Evolutionary conservation across 768 basidiomycete species (phyloP), one percentile per base, ranked within the genome.

Genomic region (Amanita pallidorosea): DNA sequence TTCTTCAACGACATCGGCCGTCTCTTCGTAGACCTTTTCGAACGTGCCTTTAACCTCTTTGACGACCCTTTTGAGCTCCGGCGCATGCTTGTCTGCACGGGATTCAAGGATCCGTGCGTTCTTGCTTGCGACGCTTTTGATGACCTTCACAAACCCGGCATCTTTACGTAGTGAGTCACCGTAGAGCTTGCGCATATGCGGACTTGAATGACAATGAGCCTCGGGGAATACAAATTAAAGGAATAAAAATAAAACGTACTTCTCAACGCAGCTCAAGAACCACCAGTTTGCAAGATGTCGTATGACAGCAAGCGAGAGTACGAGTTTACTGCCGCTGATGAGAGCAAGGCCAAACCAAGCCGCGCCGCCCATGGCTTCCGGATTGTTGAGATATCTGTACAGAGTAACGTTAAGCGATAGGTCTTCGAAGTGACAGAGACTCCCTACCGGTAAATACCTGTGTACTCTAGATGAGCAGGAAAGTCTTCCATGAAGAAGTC

Each of bases 171-270:
- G 71, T 12, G 87, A 83, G 60, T 94, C 82, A 2, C 96, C 95
- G 64, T 99, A 99, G 17, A 98, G 73, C 63, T 90, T 92, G 54
- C 79, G 82, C 96, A 98, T 98, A 67, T 98, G 96, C n/a, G 96
- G 96, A 58, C 95, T 98, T 38, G 27, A 47, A 31, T 3, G 49
- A 44, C 42, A 47, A 33, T 50, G 36, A 42, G 38, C 37, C 37
- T 48, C 6, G 7, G 51, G 34, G 55, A 35, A 48, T 22, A 13
- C 48, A 18, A n/a, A 17, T 52, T 47, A 31, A 18, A 20, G 15
- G 23, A 12, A 48, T 22, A 27, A 22, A 27, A 12, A 48, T 22
- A 27, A 22, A 27, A 71, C 88, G 53, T 54, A 97, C 95, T 88
- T 86, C 63, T 98, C 96, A 20, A 98, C 93, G 48, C 68, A 77